Conservation (phyloP, 768 basidiomycete genomes). For the Phylloporus rhodoxanthus region DNA sequence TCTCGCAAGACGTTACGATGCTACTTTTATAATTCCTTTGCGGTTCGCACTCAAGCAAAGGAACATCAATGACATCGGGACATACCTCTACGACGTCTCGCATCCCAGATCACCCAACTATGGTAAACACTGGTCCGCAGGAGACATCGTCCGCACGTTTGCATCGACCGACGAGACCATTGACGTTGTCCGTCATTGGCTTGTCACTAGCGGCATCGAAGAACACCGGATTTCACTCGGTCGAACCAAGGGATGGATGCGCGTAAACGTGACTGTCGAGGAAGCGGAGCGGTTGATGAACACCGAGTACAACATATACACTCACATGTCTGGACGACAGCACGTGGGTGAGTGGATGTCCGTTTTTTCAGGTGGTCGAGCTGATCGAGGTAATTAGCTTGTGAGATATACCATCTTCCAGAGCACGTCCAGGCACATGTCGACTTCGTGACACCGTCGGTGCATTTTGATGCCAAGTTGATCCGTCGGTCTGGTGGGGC, state of each 20-base stretch:
- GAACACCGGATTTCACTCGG: constrained; percentile 14
- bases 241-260: constrained; percentile 22
- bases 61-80: constrained; percentile 24
- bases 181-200: constrained; percentile 24
- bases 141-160: constrained; percentile 25
- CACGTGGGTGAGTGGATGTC: constrained; percentile 21
- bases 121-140: constrained; percentile 30
- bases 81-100: constrained; percentile 26
- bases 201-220: constrained; percentile 22
- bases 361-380: not conserved
- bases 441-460: constrained; percentile 32
- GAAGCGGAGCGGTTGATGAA: constrained; percentile 31
- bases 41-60: constrained; percentile 30
- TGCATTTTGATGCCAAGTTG: constrained; percentile 29
- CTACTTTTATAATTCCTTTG: constrained; percentile 25
- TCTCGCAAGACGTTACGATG: constrained; percentile 31
- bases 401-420: constrained; percentile 31
- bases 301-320: constrained; percentile 30
- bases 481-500: constrained; percentile 10
- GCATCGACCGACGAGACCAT: constrained; percentile 21
- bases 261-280: constrained; percentile 22
- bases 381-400: constrained; percentile 17
- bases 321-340: constrained; percentile 23
- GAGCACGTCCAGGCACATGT: constrained; percentile 28
- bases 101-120: constrained; percentile 32